phyloP scores from a whole-genome alignment of 306 rosid genomes.

The Vicia faba region DNA sequence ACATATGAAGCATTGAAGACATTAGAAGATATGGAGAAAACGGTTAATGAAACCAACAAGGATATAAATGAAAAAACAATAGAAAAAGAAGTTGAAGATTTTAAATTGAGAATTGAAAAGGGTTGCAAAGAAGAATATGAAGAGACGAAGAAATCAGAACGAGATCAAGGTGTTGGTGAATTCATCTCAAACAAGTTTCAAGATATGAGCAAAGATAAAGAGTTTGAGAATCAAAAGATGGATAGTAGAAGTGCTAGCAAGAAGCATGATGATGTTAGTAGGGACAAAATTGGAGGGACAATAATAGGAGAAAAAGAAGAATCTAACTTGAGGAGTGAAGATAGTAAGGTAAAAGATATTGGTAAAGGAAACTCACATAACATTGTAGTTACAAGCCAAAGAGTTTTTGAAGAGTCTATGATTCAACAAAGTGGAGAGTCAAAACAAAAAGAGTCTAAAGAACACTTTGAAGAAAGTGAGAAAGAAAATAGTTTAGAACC shows the following conservation, averaged over 20 bases:
- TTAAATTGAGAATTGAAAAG: constrained; percentile 24
- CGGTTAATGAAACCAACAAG: constrained; percentile 18
- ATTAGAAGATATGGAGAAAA: not conserved
- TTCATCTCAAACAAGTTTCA: not conserved
- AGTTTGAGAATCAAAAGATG: not conserved
- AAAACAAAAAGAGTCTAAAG: constrained; percentile 15
- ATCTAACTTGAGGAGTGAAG: constrained; percentile 20
- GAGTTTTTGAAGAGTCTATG: constrained; percentile 12
- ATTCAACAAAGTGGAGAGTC: constrained; percentile 29
- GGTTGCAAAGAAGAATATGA: constrained; percentile 2
- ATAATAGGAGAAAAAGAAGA: not conserved
- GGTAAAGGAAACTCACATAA: not conserved
- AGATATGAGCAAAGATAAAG: constrained; percentile 26
- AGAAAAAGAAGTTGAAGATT: constrained; percentile 16
- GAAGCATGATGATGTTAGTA: constrained; percentile 3
- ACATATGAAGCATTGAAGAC: not conserved
- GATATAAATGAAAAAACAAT: constrained; percentile 1
- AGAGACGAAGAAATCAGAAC: constrained; percentile 2
- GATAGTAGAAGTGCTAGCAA: not conserved
- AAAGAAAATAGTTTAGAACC: constrained; percentile 25
- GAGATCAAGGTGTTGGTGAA: constrained; percentile 11
- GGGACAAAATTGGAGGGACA: not conserved
- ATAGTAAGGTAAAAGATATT: not conserved
- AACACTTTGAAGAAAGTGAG: not conserved
- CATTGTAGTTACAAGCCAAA: not conserved